Percentiles rank a stretch among this genome's conserved stretches.
Conservation (phyloP, 202 grass and related monocot species). For the Carex arenaria region DNA sequence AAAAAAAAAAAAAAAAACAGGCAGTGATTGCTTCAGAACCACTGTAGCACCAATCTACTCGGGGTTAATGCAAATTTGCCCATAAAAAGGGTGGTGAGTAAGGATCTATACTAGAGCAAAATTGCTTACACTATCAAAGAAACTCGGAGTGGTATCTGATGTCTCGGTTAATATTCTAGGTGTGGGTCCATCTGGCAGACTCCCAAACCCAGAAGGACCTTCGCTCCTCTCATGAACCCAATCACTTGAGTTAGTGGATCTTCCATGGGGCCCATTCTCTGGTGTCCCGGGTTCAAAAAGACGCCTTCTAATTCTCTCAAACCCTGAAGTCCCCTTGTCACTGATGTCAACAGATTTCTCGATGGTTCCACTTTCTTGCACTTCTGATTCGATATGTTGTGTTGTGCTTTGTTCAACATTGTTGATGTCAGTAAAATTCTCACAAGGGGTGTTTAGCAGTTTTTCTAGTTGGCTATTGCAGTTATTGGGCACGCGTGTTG, state of each 20-base stretch:
- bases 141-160: not conserved
- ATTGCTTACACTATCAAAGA: constrained; percentile 23
- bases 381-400: not conserved
- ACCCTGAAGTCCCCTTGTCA: not conserved
- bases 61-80: not conserved
- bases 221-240: not conserved
- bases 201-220: constrained; percentile 6
- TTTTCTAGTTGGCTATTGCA: constrained; percentile 1
- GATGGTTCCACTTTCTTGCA: not conserved
- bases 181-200: not conserved
- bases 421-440: not conserved
- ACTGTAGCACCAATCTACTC: not conserved
- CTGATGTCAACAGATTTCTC: constrained; percentile 14
- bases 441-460: not conserved
- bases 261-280: constrained; percentile 1
- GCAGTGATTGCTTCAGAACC: not conserved
- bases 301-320: not conserved
- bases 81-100: not conserved
- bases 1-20: not conserved
- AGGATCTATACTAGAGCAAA: not conserved
- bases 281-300: constrained; percentile 1
- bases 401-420: constrained; percentile 2
- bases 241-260: constrained; percentile 1
- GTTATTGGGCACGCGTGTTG: not conserved
- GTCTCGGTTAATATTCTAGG: constrained; percentile 18